phyloP scores from a whole-genome alignment of 2,329 filamentous ascomycete species.

The Diplodia scrobiculata region DNA sequence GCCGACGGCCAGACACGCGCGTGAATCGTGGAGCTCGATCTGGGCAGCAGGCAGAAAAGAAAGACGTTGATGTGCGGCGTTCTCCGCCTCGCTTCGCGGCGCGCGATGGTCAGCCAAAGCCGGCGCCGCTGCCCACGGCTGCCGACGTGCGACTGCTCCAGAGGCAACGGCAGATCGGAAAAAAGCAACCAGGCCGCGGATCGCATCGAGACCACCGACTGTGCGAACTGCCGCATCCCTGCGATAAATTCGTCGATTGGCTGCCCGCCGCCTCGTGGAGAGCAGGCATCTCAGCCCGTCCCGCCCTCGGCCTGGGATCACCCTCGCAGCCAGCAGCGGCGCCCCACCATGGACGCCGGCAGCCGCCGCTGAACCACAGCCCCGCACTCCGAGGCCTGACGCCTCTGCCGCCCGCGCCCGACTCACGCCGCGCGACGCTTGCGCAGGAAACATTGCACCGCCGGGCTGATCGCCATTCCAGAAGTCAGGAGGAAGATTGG shows the following conservation, averaged over 20 bases:
- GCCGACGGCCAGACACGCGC: neutral
- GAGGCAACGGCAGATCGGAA: neutral
- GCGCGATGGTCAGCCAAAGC: too few relatives aligned
- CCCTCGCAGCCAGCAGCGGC: neutral
- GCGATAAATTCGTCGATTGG: neutral
- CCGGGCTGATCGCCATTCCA: neutral
- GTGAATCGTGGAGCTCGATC: neutral
- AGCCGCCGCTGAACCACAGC: neutral
- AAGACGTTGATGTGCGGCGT: slow-evolving; percentile 2
- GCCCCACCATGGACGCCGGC: neutral
- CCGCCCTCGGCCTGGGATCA: slow-evolving; percentile 6
- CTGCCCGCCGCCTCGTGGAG: slow-evolving; percentile 20
- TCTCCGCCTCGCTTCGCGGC: neutral
- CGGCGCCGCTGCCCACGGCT: too few relatives aligned
- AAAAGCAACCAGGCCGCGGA: neutral
- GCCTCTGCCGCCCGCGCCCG: slow-evolving; percentile 4
- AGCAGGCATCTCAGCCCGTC: slow-evolving; percentile 18
- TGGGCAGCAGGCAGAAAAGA: neutral
- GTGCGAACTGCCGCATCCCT: neutral
- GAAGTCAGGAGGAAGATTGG: neutral
- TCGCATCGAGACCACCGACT: slow-evolving; percentile 7
- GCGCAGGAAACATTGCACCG: neutral
- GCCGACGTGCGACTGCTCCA: too few relatives aligned
- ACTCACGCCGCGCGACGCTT: too few relatives aligned
- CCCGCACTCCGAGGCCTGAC: neutral